These are phyloP conservation scores for Hypoxylon crocopeplum DNA, from an alignment of 495 filamentous ascomycete species.

Conservation along the genomic window DNA sequence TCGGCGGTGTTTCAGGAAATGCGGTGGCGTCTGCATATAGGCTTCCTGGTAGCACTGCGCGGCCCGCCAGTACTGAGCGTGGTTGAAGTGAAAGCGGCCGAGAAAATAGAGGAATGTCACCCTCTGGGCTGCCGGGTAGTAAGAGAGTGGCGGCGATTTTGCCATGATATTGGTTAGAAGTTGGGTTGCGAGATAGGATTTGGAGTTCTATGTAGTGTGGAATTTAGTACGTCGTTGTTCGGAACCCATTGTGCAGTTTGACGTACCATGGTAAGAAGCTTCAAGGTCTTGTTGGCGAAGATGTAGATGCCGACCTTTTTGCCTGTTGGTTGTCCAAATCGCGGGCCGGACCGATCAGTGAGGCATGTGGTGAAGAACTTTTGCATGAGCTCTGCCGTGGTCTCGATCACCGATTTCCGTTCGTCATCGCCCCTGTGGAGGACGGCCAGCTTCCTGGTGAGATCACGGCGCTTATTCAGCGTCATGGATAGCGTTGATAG, in stretches of 20 bases:
- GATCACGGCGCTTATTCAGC: conserved; percentile 75
- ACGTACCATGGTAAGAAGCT: conserved; percentile 81
- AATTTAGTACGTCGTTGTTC: conserved; percentile 5
- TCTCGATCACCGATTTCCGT: conserved; percentile 76
- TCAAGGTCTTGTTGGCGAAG: conserved; percentile 89
- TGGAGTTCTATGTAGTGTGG: conserved; percentile 56
- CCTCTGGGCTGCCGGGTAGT: conserved; percentile 86
- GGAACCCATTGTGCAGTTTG: background rate
- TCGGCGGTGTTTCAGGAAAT: conserved; percentile 72
- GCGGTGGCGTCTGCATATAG: conserved; percentile 76
- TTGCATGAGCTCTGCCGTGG: conserved; percentile 84
- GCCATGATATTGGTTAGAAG: conserved; percentile 90
- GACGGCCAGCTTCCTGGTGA: conserved; percentile 63
- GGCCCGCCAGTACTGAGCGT: conserved; percentile 78
- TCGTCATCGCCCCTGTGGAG: conserved; percentile 61
- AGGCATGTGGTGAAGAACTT: conserved; percentile 91
- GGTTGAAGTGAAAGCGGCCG: conserved; percentile 84
- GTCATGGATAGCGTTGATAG: conserved; percentile 82
- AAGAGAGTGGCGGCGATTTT: conserved; percentile 75
- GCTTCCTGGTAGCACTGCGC: conserved; percentile 76
- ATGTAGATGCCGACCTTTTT: conserved; percentile 88
- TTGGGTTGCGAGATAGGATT: conserved; percentile 73
- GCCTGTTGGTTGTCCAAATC: conserved; percentile 70
- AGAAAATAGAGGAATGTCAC: conserved; percentile 96
- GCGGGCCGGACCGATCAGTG: conserved; percentile 74